Evolutionary conservation across 2,329 filamentous ascomycete species (phyloP).

Genomic region (Plectosphaerella sp.): DNA sequence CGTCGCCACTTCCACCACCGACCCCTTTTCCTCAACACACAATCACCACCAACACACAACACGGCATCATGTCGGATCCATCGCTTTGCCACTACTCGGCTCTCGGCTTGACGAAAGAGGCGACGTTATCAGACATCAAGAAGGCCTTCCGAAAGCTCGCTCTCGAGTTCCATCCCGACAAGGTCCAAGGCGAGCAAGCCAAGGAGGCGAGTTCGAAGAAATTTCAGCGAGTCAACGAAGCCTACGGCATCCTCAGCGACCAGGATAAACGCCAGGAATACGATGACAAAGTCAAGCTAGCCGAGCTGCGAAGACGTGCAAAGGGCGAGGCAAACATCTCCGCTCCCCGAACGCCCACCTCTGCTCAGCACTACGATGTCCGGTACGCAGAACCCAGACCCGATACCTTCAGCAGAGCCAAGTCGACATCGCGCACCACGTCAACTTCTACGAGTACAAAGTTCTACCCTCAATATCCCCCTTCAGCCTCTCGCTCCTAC

Average conservation of each 20-base stretch:
- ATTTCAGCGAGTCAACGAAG: conserved; percentile 88
- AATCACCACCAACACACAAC: not conserved
- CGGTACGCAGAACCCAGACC: conserved; percentile 45
- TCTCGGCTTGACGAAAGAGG: conserved; percentile 69
- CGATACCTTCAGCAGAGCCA: conserved; percentile 30
- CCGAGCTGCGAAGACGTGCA: conserved; percentile 52
- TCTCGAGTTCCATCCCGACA: conserved; percentile 87
- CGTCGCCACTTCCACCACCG: conserved; percentile 5
- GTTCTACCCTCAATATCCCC: conserved; percentile 26
- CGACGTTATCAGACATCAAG: conserved; percentile 68
- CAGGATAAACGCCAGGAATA: conserved; percentile 69
- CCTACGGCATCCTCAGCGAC: conserved; percentile 86
- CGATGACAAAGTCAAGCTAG: conserved; percentile 68
- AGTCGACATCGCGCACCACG: conserved; percentile 12
- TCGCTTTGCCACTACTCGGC: conserved; percentile 74
- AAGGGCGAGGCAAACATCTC: conserved; percentile 35
- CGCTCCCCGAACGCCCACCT: conserved; percentile 34
- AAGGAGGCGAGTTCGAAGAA: conserved; percentile 78
- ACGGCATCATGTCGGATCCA: conserved; percentile 41
- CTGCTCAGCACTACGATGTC: conserved; percentile 33
- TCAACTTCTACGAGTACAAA: conserved; percentile 11
- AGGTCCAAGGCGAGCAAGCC: conserved; percentile 71
- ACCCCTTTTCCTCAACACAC: conserved; percentile 3
- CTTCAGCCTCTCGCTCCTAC: conserved; percentile 31
- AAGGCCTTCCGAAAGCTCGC: conserved; percentile 80